Percentiles rank a stretch among this genome's conserved stretches.
These are phyloP conservation scores for Theobroma grandiflorum DNA, from an alignment of 441 rosid genomes.

Conservation along the genomic window DNA sequence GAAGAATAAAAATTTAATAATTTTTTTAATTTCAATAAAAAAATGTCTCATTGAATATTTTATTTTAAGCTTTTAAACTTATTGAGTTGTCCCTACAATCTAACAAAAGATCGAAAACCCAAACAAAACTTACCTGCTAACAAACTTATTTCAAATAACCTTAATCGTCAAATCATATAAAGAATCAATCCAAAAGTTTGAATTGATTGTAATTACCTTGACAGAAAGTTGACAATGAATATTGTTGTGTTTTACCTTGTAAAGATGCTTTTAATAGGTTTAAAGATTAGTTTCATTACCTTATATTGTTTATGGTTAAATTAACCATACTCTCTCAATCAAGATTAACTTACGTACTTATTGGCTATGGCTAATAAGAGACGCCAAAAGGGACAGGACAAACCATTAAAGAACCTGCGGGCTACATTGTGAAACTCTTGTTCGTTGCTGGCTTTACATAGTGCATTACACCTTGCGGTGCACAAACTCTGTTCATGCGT, in stretches of 20 bases:
- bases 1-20: no score
- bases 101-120: constrained; percentile 34
- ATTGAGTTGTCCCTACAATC: no score
- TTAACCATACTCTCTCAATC: no score
- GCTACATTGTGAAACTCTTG: not conserved
- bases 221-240: not conserved
- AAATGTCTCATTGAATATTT: no score
- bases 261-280: not conserved
- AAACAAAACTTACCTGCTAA: constrained; percentile 29
- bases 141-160: constrained; percentile 1
- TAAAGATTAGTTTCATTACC: not conserved
- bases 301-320: no score
- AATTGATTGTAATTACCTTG: constrained; percentile 13
- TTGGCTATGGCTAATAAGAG: no score
- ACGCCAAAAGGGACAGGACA: no score
- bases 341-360: no score
- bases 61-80: no score
- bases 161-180: not conserved
- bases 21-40: no score
- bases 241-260: not conserved
- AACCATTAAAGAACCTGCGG: no score
- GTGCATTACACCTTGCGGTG: constrained; percentile 29
- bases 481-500: constrained; percentile 24
- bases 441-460: constrained; percentile 13
- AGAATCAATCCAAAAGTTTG: constrained; percentile 12